Evolutionary conservation across 129 eudicot genomes (phyloP).

Genomic region (Flaveria sonorensis): DNA sequence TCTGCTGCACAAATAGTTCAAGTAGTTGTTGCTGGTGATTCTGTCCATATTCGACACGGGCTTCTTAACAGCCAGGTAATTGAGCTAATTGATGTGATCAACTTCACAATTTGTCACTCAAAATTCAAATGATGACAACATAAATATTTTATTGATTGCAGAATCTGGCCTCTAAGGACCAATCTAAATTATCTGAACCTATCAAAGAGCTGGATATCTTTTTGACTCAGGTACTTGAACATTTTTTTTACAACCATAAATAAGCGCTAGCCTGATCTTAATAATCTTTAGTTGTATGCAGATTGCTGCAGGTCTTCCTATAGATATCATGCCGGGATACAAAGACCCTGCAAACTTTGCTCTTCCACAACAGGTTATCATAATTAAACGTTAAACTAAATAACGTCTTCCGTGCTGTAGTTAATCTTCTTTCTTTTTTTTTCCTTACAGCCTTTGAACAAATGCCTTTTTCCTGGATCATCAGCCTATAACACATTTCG

Average conservation of each 20-base stretch:
- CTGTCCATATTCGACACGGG: conserved; percentile 59
- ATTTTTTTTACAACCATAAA: neutral
- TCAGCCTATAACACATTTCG: conserved; percentile 81
- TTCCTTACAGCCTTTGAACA: conserved; percentile 64
- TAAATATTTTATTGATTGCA: conserved; percentile 31
- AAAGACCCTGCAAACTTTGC: conserved; percentile 86
- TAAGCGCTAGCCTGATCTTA: neutral
- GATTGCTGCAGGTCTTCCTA: conserved; percentile 84
- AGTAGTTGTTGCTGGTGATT: conserved; percentile 92
- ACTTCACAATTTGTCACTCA: neutral
- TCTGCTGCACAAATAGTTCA: conserved; percentile 88
- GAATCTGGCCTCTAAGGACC: conserved; percentile 82
- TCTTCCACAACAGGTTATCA: conserved; percentile 85
- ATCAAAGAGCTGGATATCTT: conserved; percentile 89
- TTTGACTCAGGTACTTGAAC: conserved; percentile 68
- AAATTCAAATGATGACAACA: conserved; percentile 8
- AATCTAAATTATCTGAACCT: conserved; percentile 70
- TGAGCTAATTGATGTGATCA: neutral
- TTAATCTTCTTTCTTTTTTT: conserved; percentile 23
- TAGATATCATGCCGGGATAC: conserved; percentile 92
- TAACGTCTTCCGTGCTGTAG: neutral
- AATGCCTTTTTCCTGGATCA: conserved; percentile 95
- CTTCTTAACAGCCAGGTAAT: conserved; percentile 84
- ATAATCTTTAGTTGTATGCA: conserved; percentile 36
- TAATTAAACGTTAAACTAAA: neutral